Percentiles rank a stretch among this genome's conserved stretches.
phyloP scores from a whole-genome alignment of 2,329 filamentous ascomycete species.

The Diplocarpon rosae region DNA sequence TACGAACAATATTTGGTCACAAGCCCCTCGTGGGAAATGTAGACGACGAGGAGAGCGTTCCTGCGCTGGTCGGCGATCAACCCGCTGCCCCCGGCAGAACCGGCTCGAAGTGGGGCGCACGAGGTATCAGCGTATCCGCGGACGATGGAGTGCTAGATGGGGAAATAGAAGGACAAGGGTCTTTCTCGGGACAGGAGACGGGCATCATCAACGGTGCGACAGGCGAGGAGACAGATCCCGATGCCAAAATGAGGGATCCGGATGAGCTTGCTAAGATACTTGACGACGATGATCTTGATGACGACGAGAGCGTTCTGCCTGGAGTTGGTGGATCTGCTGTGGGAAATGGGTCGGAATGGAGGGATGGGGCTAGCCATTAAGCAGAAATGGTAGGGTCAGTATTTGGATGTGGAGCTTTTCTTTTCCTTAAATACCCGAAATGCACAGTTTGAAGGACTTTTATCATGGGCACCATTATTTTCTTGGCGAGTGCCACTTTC shows the following conservation, averaged over 20 bases:
- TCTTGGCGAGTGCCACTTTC: too few relatives aligned
- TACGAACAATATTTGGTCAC: slow-evolving; percentile 65
- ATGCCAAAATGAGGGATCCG: slow-evolving; percentile 56
- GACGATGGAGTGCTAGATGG: slow-evolving; percentile 47
- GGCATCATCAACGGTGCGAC: slow-evolving; percentile 31
- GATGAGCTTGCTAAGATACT: slow-evolving; percentile 52
- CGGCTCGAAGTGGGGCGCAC: slow-evolving; percentile 41
- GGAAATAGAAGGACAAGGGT: slow-evolving; percentile 33
- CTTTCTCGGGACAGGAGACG: slow-evolving; percentile 33
- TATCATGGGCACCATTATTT: too few relatives aligned
- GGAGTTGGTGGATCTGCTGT: slow-evolving; percentile 9
- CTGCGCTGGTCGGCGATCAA: slow-evolving; percentile 8
- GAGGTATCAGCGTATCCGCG: slow-evolving; percentile 56
- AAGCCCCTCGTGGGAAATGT: slow-evolving; percentile 40
- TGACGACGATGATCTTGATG: slow-evolving; percentile 41
- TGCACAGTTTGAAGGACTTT: too few relatives aligned
- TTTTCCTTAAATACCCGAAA: not conserved
- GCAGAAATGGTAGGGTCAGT: too few relatives aligned
- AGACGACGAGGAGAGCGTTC: slow-evolving; percentile 19
- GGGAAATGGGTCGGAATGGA: slow-evolving; percentile 22
- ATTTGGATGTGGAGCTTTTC: too few relatives aligned
- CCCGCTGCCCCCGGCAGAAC: slow-evolving; percentile 3
- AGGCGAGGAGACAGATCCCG: slow-evolving; percentile 40
- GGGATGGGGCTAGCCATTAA: slow-evolving; percentile 3
- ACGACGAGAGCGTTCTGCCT: slow-evolving; percentile 17